A percentile compares a stretch with the other conserved stretches of the same genome.
Evolutionary conservation across 1,284 basidiomycete species (phyloP).

Genomic region (Tilletia caries): DNA sequence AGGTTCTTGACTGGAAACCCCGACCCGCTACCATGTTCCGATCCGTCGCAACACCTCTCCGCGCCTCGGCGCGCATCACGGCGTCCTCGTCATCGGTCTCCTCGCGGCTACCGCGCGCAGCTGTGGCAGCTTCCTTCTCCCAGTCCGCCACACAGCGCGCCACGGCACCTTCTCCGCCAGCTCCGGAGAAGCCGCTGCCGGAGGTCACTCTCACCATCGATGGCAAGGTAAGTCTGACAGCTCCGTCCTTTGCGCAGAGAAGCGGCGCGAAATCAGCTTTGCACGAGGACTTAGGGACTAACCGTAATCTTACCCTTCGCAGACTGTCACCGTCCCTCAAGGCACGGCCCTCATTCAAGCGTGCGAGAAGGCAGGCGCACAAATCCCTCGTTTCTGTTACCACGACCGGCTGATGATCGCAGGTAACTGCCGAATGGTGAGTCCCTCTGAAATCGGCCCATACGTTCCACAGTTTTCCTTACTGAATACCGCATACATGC

Average conservation of each 20-base stretch:
- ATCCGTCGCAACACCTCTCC: background rate
- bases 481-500: background rate
- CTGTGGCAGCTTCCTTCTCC: background rate
- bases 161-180: slow-evolving; percentile 4
- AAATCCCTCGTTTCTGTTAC: slow-evolving; percentile 73
- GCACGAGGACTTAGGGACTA: too few relatives aligned
- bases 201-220: slow-evolving; percentile 51
- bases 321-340: background rate
- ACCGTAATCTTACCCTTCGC: background rate
- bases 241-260: background rate
- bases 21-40: slow-evolving; percentile 1
- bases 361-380: slow-evolving; percentile 60
- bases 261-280: too few relatives aligned
- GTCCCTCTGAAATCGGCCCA: background rate
- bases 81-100: background rate
- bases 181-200: slow-evolving; percentile 4
- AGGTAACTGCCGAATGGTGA: slow-evolving; percentile 50
- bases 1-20: too few relatives aligned
- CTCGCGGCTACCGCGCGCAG: background rate
- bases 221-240: slow-evolving; percentile 35
- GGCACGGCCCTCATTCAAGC: slow-evolving; percentile 79
- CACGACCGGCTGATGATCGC: slow-evolving; percentile 67
- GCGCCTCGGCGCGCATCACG: background rate
- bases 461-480: background rate
- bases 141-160: background rate